Conservation (phyloP, 345 rosid species). For the Eucalyptus camaldulensis region DNA sequence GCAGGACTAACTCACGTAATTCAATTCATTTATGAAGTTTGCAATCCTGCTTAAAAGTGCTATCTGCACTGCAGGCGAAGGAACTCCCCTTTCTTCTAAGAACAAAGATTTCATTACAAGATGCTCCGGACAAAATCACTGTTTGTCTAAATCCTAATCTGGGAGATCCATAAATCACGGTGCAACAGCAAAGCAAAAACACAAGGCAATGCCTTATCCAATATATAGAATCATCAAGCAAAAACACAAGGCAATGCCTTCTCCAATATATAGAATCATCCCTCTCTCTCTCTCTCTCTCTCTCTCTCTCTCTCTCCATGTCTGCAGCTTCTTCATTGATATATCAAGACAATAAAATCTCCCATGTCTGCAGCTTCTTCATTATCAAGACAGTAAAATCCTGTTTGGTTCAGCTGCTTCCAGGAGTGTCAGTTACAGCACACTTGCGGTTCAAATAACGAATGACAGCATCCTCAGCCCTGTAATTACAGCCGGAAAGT, state of each 20-base stretch:
- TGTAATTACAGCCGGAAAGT: background rate
- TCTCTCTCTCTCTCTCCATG: background rate
- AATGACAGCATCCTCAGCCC: conserved; percentile 10
- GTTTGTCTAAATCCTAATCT: background rate
- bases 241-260: background rate
- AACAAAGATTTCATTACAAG: background rate
- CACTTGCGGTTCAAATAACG: conserved; percentile 11
- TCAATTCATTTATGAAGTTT: background rate
- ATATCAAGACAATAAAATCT: background rate
- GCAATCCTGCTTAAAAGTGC: background rate
- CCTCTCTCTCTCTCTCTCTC: background rate
- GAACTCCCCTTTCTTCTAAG: background rate
- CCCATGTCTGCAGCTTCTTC: background rate
- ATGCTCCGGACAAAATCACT: background rate
- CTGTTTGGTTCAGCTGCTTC: background rate
- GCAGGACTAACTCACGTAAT: background rate
- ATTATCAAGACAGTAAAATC: background rate
- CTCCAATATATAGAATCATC: background rate
- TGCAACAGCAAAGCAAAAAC: background rate
- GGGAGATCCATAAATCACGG: background rate
- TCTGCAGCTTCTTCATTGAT: background rate
- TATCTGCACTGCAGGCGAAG: background rate
- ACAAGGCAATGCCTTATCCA: background rate
- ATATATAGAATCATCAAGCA: background rate
- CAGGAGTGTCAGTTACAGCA: background rate